Percentiles rank a stretch among this genome's conserved stretches.
Evolutionary conservation across 306 rosid species (phyloP).

Genomic region (Chamaecrista fasciculata): DNA sequence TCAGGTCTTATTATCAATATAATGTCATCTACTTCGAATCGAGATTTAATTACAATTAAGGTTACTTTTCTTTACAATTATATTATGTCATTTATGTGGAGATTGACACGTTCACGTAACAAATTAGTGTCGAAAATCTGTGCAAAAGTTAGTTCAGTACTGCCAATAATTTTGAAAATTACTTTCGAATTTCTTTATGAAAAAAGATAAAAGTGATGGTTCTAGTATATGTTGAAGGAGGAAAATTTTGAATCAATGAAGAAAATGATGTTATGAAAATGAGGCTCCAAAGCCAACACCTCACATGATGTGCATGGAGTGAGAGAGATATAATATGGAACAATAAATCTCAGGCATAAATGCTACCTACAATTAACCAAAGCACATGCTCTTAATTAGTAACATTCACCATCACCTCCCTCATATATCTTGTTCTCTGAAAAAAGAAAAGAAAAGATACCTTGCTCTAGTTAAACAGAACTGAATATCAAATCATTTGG

Average conservation of each 20-base stretch:
- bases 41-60: too few species aligned
- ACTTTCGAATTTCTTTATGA: too few species aligned
- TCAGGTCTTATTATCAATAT: too few species aligned
- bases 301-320: slow-evolving; percentile 23
- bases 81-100: too few species aligned
- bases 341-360: slow-evolving; percentile 21
- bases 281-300: not conserved
- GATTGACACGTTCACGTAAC: too few species aligned
- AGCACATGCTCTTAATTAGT: not conserved
- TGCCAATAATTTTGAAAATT: too few species aligned
- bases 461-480: not conserved
- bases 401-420: not conserved
- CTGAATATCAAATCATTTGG: not conserved
- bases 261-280: not conserved
- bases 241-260: not conserved
- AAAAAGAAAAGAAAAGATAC: not conserved
- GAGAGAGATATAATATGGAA: slow-evolving; percentile 1
- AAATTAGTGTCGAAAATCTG: too few species aligned
- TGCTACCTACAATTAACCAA: slow-evolving; percentile 12
- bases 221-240: too few species aligned
- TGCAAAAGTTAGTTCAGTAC: too few species aligned
- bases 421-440: not conserved
- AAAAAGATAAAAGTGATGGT: too few species aligned
- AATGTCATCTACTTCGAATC: too few species aligned
- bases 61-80: too few species aligned